Percentiles rank a stretch among this genome's conserved stretches.
These are phyloP conservation scores for Cutaneotrichosporon spelunceum DNA, from an alignment of 1,284 basidiomycete species.

Conservation along the genomic window DNA sequence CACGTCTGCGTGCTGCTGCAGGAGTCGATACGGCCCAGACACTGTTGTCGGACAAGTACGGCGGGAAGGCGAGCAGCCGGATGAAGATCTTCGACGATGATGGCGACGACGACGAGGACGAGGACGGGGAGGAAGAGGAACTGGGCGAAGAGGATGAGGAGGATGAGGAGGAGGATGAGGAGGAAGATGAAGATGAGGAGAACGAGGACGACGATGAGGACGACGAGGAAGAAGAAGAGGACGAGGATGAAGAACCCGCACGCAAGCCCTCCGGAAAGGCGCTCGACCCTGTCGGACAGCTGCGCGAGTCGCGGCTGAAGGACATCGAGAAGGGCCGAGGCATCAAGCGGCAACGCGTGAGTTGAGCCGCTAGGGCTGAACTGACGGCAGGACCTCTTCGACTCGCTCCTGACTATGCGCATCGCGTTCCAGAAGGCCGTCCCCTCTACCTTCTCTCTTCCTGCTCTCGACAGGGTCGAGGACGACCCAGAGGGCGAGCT, in stretches of 20 bases:
- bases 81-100: slow-evolving; percentile 57
- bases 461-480: slow-evolving; percentile 15
- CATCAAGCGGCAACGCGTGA: slow-evolving; percentile 74
- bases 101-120: slow-evolving; percentile 32
- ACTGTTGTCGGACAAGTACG: slow-evolving; percentile 61
- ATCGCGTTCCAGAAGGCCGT: slow-evolving; percentile 83
- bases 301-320: slow-evolving; percentile 43
- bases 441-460: slow-evolving; percentile 51
- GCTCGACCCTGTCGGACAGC: slow-evolving; percentile 54
- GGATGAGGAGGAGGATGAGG: slow-evolving; percentile 49
- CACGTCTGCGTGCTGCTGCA: slow-evolving; percentile 60
- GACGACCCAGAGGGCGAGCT: slow-evolving; percentile 34
- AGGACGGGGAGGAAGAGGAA: slow-evolving; percentile 63
- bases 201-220: slow-evolving; percentile 51
- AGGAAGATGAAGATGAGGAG: slow-evolving; percentile 39
- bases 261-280: slow-evolving; percentile 23
- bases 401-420: slow-evolving; percentile 75
- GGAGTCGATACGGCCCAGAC: slow-evolving; percentile 59
- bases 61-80: slow-evolving; percentile 63
- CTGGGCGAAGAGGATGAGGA: slow-evolving; percentile 68
- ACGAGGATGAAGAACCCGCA: slow-evolving; percentile 41
- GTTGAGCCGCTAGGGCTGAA: slow-evolving; percentile 38
- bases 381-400: slow-evolving; percentile 67
- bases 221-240: slow-evolving; percentile 48
- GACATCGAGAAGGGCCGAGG: slow-evolving; percentile 68